Evolutionary conservation across 2,329 filamentous ascomycete species (phyloP).

Genomic region (Paecilomyces variotii): DNA sequence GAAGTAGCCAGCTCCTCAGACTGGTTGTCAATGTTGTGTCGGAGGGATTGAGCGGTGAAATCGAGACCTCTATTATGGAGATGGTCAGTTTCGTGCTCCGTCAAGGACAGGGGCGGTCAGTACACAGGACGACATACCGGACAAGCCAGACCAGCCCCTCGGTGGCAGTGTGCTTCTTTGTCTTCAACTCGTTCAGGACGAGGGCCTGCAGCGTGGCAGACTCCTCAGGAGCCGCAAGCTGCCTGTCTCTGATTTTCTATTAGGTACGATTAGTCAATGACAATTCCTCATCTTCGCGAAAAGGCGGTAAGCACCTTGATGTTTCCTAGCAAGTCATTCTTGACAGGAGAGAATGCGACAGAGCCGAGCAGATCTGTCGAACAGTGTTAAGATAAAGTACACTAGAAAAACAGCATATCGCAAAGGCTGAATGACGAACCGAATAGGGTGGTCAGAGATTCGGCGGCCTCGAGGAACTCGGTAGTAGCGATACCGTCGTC

Average conservation of each 20-base stretch:
- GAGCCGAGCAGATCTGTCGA: constrained; percentile 50
- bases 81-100: not conserved
- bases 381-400: not conserved
- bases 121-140: constrained; percentile 49
- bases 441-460: constrained; percentile 80
- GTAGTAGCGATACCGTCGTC: constrained; percentile 72
- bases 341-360: constrained; percentile 80
- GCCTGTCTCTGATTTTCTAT: constrained; percentile 82
- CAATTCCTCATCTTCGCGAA: not conserved
- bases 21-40: constrained; percentile 62
- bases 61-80: constrained; percentile 64
- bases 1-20: constrained; percentile 72
- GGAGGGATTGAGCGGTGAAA: constrained; percentile 81
- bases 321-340: constrained; percentile 85
- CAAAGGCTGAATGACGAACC: constrained; percentile 43
- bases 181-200: constrained; percentile 76
- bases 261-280: constrained; percentile 1
- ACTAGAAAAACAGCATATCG: not conserved
- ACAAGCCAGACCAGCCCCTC: constrained; percentile 88
- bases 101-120: not conserved
- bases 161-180: constrained; percentile 78
- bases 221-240: constrained; percentile 66
- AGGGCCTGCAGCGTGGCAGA: constrained; percentile 82
- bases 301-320: constrained; percentile 58
- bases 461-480: constrained; percentile 85